Conservation (phyloP, 169 alveolate genomes). For the Cryptosporidium meleagridis region DNA sequence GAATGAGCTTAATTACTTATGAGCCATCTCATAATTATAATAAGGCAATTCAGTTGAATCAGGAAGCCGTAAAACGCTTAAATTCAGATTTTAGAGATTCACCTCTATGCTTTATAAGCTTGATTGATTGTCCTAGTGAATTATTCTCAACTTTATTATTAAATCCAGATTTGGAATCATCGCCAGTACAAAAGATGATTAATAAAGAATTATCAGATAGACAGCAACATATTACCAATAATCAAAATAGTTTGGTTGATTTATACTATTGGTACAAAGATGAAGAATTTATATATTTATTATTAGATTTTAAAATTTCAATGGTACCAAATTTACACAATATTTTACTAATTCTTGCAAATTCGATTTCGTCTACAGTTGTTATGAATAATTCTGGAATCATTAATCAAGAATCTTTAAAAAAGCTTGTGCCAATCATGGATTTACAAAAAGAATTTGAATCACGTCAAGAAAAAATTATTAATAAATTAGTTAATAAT, state of each 20-base stretch:
- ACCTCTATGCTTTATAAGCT: slow-evolving; percentile 67
- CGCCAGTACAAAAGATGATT: not conserved
- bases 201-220: not conserved
- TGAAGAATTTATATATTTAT: slow-evolving; percentile 69
- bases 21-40: slow-evolving; percentile 8
- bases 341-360: slow-evolving; percentile 37
- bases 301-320: slow-evolving; percentile 42
- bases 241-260: slow-evolving; percentile 21
- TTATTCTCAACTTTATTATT: slow-evolving; percentile 33
- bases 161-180: slow-evolving; percentile 51
- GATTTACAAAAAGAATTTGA: slow-evolving; percentile 54
- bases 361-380: slow-evolving; percentile 55
- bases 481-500: slow-evolving; percentile 23
- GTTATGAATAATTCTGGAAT: slow-evolving; percentile 63
- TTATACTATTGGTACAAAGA: slow-evolving; percentile 70
- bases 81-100: slow-evolving; percentile 56
- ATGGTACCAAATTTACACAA: slow-evolving; percentile 51
- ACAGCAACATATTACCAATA: not conserved
- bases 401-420: slow-evolving; percentile 46
- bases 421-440: not conserved
- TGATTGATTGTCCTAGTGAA: slow-evolving; percentile 38
- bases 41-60: slow-evolving; percentile 9
- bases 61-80: slow-evolving; percentile 42
- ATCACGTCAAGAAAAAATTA: slow-evolving; percentile 23
- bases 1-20: slow-evolving; percentile 19